Evolutionary conservation across 495 filamentous ascomycete species (phyloP).

Genomic region (Aspergillus bertholletiae): DNA sequence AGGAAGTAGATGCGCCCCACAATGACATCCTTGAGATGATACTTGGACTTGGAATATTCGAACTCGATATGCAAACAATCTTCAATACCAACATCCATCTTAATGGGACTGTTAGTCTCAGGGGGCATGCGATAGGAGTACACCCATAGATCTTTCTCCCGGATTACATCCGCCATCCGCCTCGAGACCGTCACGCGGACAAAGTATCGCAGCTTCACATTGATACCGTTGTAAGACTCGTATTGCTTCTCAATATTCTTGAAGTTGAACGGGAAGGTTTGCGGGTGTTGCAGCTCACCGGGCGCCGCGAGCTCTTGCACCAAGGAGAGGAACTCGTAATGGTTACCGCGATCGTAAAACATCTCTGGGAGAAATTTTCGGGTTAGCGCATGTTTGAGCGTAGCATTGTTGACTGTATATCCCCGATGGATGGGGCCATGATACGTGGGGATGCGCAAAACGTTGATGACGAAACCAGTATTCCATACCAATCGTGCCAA

Average conservation of each 20-base stretch:
- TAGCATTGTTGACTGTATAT: background rate
- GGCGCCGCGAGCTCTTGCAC: conserved; percentile 95
- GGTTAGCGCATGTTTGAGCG: background rate
- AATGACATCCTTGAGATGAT: conserved; percentile 99
- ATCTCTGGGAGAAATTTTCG: conserved; percentile 59
- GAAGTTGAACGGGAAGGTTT: conserved; percentile 99
- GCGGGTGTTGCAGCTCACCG: conserved; percentile 95
- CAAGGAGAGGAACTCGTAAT: conserved; percentile 97
- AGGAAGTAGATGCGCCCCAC: conserved; percentile 99
- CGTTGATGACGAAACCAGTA: background rate
- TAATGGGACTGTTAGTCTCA: conserved; percentile 96
- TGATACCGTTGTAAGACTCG: conserved; percentile 99
- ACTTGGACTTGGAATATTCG: conserved; percentile 98
- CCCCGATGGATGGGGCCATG: background rate
- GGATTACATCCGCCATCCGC: conserved; percentile 94
- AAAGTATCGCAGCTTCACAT: conserved; percentile 98
- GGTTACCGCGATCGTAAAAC: conserved; percentile 99
- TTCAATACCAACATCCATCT: conserved; percentile 99
- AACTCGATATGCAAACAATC: conserved; percentile 99
- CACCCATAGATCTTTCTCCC: conserved; percentile 99
- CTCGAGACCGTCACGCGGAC: conserved; percentile 93
- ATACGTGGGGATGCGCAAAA: background rate
- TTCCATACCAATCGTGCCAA: conserved; percentile 85
- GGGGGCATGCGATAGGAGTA: conserved; percentile 98
- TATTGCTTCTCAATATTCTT: conserved; percentile 99